These are phyloP conservation scores for Aphanomyces astaci DNA, from an alignment of 352 stramenopile species.

Conservation along the genomic window DNA sequence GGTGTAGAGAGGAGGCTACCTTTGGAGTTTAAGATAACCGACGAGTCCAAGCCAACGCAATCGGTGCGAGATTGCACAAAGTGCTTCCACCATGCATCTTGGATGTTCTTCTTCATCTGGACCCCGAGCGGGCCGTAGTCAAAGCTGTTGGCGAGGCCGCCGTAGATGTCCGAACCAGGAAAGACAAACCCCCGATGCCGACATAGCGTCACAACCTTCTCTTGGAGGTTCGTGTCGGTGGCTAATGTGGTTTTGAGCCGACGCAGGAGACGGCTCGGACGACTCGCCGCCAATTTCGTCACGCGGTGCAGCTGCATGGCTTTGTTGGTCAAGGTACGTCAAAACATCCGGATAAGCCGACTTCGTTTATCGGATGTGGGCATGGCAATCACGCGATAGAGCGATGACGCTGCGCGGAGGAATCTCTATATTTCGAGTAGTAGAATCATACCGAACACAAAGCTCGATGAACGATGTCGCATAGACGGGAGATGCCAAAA, in stretches of 20 bases:
- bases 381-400: no score
- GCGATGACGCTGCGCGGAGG: no score
- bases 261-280: background rate
- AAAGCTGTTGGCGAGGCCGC: conserved; percentile 95
- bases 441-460: no score
- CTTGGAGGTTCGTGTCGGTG: conserved; percentile 35
- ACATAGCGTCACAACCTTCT: conserved; percentile 74
- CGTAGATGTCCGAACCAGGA: conserved; percentile 95
- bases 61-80: conserved; percentile 93
- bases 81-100: conserved; percentile 94
- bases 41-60: conserved; percentile 92
- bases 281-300: background rate
- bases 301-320: background rate
- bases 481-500: no score
- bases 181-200: conserved; percentile 91
- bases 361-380: background rate
- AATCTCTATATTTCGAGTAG: no score
- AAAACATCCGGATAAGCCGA: background rate
- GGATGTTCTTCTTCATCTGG: conserved; percentile 98
- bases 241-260: background rate
- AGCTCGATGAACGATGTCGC: no score
- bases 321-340: background rate
- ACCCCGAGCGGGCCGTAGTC: conserved; percentile 93
- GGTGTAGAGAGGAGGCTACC: conserved; percentile 17
- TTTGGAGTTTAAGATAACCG: conserved; percentile 91